Evolutionary conservation across 306 rosid species (phyloP), one percentile per base, ranked within the genome.

Genomic region (Vigna reflexopilosa): DNA sequence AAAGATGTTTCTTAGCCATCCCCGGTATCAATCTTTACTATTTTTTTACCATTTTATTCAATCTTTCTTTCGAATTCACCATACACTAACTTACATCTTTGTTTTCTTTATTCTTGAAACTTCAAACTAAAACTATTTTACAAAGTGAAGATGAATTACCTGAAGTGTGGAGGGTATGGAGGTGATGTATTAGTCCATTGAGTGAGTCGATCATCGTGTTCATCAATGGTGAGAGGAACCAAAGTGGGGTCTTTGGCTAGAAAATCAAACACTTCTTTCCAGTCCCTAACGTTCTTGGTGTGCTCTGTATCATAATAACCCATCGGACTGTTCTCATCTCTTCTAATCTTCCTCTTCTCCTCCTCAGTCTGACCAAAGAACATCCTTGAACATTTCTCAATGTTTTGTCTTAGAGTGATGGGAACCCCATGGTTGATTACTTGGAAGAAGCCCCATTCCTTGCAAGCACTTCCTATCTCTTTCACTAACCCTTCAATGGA

Each of bases 231-330:
- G 7, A 76, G 34, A 2, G 94, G 86, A 10, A 83, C 6, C 0
- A 84, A 2, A 5, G 87, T 84, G 0, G 93, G 93, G 2, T 84
- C 90, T 34, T 48, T 49, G 17, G 80, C 67, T 0, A 12, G 4
- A 58, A 86, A 85, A 84, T 90, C 97, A 75, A 87, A 85, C 6
- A 84, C 93, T 70, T 91, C 97, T 51, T 89, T 91, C 97, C 98
- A 89, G 30, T 93, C 98, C 20, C 93, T 87, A 2, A 91, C 89
- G 16, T 93, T 91, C 81, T 91, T 91, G 8, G 98, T 91, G 17
- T 82, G 84, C 32, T 93, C 98, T 0, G 65, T 34, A 1, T 34
- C 38, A 34, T 34, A 34, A 34, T 34, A 34, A 5, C 38, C 38
- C 38, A 34, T 5, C 7, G 38, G 6, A 34, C 7, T 34, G 1